A percentile compares a stretch with the other conserved stretches of the same genome.
Conservation (phyloP, 768 basidiomycete genomes). For the Gautieria morchelliformis region DNA sequence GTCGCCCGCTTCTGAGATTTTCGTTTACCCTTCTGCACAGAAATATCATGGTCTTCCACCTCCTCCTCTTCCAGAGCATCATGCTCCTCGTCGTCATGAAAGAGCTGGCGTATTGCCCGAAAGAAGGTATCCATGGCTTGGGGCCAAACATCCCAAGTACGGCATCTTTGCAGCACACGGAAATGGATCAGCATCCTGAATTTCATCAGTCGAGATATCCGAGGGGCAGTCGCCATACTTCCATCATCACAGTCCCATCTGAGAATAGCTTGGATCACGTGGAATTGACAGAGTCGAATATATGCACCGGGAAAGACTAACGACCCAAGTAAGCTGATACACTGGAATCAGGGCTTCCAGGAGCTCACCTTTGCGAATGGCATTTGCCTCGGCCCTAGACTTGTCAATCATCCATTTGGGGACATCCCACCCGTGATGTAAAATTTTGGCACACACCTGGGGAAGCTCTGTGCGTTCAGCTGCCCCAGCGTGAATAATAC, state of each 20-base stretch:
- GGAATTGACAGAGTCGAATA: slow-evolving; percentile 14
- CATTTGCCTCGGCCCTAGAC: background rate
- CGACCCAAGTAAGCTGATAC: background rate
- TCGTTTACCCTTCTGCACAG: background rate
- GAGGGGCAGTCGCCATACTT: background rate
- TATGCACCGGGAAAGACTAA: background rate
- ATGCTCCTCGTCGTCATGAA: background rate
- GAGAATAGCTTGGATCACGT: slow-evolving; percentile 15
- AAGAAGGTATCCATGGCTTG: background rate
- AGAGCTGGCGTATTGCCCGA: no score
- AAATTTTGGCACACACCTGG: no score
- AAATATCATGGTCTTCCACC: background rate
- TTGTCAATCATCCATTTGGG: slow-evolving; percentile 14
- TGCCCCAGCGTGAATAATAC: no score
- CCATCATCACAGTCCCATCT: slow-evolving; percentile 11
- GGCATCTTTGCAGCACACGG: slow-evolving; percentile 11
- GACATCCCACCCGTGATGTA: slow-evolving; percentile 7
- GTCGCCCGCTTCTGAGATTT: background rate
- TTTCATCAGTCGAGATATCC: background rate
- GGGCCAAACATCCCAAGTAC: background rate
- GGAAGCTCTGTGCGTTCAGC: no score
- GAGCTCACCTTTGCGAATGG: slow-evolving; percentile 1
- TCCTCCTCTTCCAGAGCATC: background rate
- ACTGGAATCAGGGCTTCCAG: no score
- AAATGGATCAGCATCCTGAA: background rate